Conservation (phyloP, 768 basidiomycete genomes). For the Mycena belliarum region DNA sequence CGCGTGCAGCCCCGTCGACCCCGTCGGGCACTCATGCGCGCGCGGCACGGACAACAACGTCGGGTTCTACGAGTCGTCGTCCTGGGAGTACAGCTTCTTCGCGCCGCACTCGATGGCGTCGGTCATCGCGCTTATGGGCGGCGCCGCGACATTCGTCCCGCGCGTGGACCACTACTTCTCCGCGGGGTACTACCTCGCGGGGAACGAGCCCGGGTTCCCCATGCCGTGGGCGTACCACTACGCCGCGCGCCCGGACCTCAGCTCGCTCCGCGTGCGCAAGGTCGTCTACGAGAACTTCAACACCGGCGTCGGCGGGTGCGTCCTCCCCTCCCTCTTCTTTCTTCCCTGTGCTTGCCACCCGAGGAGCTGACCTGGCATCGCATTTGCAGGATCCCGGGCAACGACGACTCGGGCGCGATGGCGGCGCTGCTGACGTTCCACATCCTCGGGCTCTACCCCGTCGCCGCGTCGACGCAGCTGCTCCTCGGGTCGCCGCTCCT, state of each 20-base stretch:
- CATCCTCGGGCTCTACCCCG: slow-evolving; percentile 52
- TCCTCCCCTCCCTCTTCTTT: background rate
- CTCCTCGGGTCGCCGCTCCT: slow-evolving; percentile 51
- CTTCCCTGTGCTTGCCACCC: background rate
- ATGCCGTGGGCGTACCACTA: slow-evolving; percentile 54
- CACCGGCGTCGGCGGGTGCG: slow-evolving; percentile 46
- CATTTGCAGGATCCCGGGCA: slow-evolving; percentile 44
- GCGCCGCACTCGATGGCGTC: slow-evolving; percentile 53
- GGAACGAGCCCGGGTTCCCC: slow-evolving; percentile 52
- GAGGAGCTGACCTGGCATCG: too few species aligned
- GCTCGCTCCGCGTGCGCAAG: slow-evolving; percentile 44
- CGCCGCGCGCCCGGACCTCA: slow-evolving; percentile 50
- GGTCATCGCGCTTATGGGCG: slow-evolving; percentile 48
- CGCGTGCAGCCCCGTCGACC: slow-evolving; percentile 52
- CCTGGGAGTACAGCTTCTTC: slow-evolving; percentile 57
- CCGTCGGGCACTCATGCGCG: slow-evolving; percentile 47
- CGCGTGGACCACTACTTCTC: slow-evolving; percentile 49
- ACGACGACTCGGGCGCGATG: slow-evolving; percentile 58
- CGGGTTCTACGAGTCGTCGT: slow-evolving; percentile 57
- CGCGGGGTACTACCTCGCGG: slow-evolving; percentile 46
- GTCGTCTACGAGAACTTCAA: slow-evolving; percentile 47
- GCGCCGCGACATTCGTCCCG: slow-evolving; percentile 40
- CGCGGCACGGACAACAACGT: slow-evolving; percentile 50
- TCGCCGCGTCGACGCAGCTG: slow-evolving; percentile 45
- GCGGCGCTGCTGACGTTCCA: slow-evolving; percentile 51